Evolutionary conservation across 2,329 filamentous ascomycete genomes (phyloP), one percentile per base, ranked within the genome.

Genomic region (Neoscytalidium dimidiatum): DNA sequence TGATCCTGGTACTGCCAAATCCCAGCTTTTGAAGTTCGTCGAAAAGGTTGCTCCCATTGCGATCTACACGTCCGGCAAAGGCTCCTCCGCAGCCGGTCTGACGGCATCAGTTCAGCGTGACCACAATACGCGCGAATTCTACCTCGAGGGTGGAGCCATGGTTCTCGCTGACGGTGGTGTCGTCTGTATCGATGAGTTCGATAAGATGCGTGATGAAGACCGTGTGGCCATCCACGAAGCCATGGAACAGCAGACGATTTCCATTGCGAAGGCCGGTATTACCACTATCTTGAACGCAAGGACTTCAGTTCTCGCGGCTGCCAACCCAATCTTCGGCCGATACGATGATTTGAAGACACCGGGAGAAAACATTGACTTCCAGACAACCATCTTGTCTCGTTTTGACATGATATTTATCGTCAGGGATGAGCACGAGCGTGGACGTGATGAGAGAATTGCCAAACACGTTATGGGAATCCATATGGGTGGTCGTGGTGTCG

Each of bases 321-420:
- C 95, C 46, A 99, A 99, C 77, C 95, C 95, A 0, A 95, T 99
- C 66, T 99, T 98, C 74, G 95, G 95, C 62, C 90, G 95, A 28
- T 99, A 99, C 79, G 95, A 99, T 77, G 95, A 99, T 74, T 90
- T 99, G 83, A 98, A 98, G 79, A 93, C 92, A 0, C 95, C 95
- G 0, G 95, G 95, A 66, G 95, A 99, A 79, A 99, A 99, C 75
- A 99, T 99, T 70, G 95, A 99, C 79, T 99, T 99, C 79, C 95
- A 99, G 75, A 99, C 95, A 0, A 99, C 95, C 3, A 98, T 99
- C 73, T 77, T 99, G 69, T 98, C 94, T 2, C 92, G 95, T 85
- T 99, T 99, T 77, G 95, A 99, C 78, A 97, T 99, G 92, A 98
- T 99, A 69, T 99, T 98, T 82, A 97, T 99, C 70, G 94, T 99